These are phyloP conservation scores for Cucurbitaria berberidis DNA, from an alignment of 2,329 filamentous ascomycete genomes.

Conservation along the genomic window DNA sequence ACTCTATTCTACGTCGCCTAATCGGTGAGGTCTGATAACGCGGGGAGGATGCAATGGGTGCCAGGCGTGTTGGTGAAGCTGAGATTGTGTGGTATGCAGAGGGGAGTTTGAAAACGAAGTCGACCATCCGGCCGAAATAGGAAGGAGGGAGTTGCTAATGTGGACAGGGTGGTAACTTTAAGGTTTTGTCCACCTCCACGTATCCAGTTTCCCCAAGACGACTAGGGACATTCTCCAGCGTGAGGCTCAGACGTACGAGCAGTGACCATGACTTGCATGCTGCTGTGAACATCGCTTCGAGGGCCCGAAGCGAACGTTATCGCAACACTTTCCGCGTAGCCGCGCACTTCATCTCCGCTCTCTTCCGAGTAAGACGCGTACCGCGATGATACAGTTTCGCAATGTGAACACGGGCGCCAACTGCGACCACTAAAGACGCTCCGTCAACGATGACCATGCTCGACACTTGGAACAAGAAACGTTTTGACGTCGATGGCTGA, in stretches of 20 bases:
- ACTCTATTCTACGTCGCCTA: slow-evolving; percentile 7
- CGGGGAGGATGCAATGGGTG: neutral
- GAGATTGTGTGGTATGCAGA: neutral
- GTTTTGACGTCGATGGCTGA: neutral
- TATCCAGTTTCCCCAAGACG: neutral
- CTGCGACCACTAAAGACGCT: neutral
- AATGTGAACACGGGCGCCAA: neutral
- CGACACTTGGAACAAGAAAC: neutral
- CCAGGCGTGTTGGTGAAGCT: neutral
- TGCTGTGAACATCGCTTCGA: neutral
- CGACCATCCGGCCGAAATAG: neutral
- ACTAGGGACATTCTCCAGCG: neutral
- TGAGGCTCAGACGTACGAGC: neutral
- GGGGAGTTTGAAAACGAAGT: neutral
- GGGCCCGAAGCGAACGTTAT: neutral
- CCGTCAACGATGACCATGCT: neutral
- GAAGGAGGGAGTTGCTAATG: neutral
- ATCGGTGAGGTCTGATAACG: neutral
- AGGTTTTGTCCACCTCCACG: neutral
- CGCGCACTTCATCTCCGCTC: neutral
- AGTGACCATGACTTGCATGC: neutral
- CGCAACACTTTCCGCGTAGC: neutral
- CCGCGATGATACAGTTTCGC: neutral
- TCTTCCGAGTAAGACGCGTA: neutral
- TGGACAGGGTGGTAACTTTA: neutral